Evolutionary conservation across 2,329 filamentous ascomycete species (phyloP), one percentile per base, ranked within the genome.

Genomic region (Aspergillus aculeatinus): DNA sequence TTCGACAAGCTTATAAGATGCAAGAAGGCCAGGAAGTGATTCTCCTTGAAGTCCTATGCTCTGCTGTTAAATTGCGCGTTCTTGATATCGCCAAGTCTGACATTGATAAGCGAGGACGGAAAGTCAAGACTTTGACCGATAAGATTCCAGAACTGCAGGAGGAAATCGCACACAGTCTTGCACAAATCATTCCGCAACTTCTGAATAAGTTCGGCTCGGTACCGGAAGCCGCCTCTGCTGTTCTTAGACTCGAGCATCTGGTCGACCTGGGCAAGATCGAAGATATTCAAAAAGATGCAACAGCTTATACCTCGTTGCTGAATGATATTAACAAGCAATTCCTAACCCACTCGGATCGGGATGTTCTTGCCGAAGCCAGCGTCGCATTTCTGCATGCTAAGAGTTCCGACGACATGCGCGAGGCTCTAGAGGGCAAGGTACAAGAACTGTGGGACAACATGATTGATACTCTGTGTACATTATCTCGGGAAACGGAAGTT

Each of bases 241-340:
- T 97, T 50, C 82, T 99, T 25, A 87, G 92, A 33, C 81, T 99
- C 48, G 91, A 96, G 72, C 91, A 94, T 70, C 86, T 91, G 44
- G 86, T 99, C 23, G 91, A 96, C 66, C 83, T 97, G 1, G 90
- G 94, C 47, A 85, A 93, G 23, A 96, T 98, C 71, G 89, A 93
- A 71, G 91, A 96, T 70, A 81, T 98, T 42, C 89, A 93, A 55
- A 92, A 96, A 72, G 92, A 96, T 65, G 87, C 91, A 0, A 88
- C 89, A 1, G 89, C 87, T 2, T 96, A 96, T 71, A 86, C 88
- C 6, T 87, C 89, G 23, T 80, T 98, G 31, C 81, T 99, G 1
- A 92, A 96, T 67, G 93, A 97, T 69, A 92, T 98, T 67, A 92
- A 91, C 74, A 92, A 91, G 60, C 95, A 99, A 69, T 98, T 99